Evolutionary conservation across 2,329 filamentous ascomycete species (phyloP), one percentile per base, ranked within the genome.

Genomic region (Boeremia lycopersici): DNA sequence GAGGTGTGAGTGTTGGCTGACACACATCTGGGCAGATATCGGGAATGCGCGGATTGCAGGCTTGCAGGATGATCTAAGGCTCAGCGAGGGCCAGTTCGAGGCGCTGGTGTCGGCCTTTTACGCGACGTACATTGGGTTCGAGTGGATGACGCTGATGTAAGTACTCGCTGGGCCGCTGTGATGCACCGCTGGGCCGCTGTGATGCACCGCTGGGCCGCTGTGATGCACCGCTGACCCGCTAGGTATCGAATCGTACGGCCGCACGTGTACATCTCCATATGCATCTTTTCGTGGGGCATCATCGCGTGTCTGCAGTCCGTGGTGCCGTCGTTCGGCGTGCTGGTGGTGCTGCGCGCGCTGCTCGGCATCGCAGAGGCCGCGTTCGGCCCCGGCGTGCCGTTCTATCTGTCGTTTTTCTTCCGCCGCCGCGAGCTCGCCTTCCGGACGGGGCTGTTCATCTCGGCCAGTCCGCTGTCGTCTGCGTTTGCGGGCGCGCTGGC

Each of bases 401-500:
- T 87, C 65, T 88, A 86, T 57, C 72, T 88, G 8, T 86, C 84
- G 0, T 82, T 86, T 64, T 88, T 88, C 75, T 88, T 84, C 69
- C 80, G 79, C 12, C 76, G 84, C 6, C 77, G 85, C 41, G 93
- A 98, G 73, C 79, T 97, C 30, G 93, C 93, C 0, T 88, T 95
- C 57, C 82, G 93, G 33, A 95, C 90, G 0, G 93, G 91, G 19
- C 82, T 96, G 1, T 96, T 96, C 75, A 87, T 97, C 48, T 92
- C 90, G 0, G 93, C 85, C 0, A 84, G 84, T 6, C 84, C 84
- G 0, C 70, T 87, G 30, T 84, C 84, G 30, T 83, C 83, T 8
- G 84, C 82, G 2, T 87, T 95, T 61, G 92, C 92, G 0, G 90
- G 90, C 34, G 88, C 84, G 8, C 79, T 96, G 4, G 91, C 92